Evolutionary conservation across 1,284 basidiomycete genomes (phyloP), one percentile per base, ranked within the genome.

Genomic region (Lentinula novae-zelandiae): DNA sequence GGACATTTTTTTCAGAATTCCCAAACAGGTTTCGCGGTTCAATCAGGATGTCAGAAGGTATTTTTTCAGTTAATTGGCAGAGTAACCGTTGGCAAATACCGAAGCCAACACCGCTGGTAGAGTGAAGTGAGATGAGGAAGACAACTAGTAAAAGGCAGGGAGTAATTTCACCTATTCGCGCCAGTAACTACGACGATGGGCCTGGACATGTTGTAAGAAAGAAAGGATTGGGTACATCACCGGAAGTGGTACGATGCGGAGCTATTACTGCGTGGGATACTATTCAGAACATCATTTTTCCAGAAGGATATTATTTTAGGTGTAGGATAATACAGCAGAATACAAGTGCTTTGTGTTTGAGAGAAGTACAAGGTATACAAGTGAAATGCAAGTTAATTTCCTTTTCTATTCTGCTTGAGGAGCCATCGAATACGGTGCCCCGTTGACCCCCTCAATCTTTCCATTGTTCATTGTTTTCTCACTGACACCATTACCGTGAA

Each of bases 21-120:
- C 50, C 53, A n/a, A 56, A 20, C 3, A 57, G 49, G 13, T 49
- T 57, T 56, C 72, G 69, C 62, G 68, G 74, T 63, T 79, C 76
- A 0, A 84, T 82, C 12, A 70, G 68, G 0, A 81, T 78, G 67
- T 89, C 86, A 15, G 77, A 71, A 1, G 82, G 84, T 53, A 67
- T 68, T 15, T 70, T 69, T 33, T 78, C 75, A 5, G 84, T 84
- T 20, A 95, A 78, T 69, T 93, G 88, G 64, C 79, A 73, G 53
- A 96, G 79, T 6, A 96, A 82, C 56, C 92, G 87, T 62, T 90
- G 85, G 74, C 93, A 95, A 54, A 93, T 88, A 1, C 91, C 93
- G 68, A 89, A 89, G 10, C 93, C 94, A 34, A 95, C 82, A 60
- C 94, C 93, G 57, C 94, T 95, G 71, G 58, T 39, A 56, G 48